A percentile compares a stretch with the other conserved stretches of the same genome.
Conservation (phyloP, 805 yeast species). For the Brettanomyces bruxellensis region DNA sequence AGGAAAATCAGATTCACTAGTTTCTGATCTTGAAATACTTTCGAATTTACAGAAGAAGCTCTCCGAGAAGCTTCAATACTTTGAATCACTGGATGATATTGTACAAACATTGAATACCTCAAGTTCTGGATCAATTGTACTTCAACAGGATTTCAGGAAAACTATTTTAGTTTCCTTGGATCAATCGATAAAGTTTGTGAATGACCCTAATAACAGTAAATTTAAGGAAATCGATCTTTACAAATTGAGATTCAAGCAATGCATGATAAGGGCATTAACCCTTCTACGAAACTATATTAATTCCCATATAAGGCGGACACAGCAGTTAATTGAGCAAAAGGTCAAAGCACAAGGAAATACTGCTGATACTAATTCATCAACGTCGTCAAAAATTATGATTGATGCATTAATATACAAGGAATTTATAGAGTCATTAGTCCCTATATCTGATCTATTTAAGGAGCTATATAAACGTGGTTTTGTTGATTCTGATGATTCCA, state of each 20-base stretch:
- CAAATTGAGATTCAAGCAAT: slow-evolving; percentile 66
- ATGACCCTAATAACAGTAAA: slow-evolving; percentile 34
- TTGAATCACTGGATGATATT: slow-evolving; percentile 63
- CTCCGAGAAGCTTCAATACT: slow-evolving; percentile 42
- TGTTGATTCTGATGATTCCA: slow-evolving; percentile 11
- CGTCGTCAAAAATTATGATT: slow-evolving; percentile 31
- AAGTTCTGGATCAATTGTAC: slow-evolving; percentile 56
- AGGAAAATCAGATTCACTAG: slow-evolving; percentile 39
- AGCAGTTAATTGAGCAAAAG: slow-evolving; percentile 14
- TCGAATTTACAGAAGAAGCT: slow-evolving; percentile 35
- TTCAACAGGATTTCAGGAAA: slow-evolving; percentile 43
- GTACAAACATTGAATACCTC: slow-evolving; percentile 61
- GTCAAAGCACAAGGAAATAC: slow-evolving; percentile 8
- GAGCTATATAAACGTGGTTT: slow-evolving; percentile 21
- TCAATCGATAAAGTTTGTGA: slow-evolving; percentile 52
- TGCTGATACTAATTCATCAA: slow-evolving; percentile 6
- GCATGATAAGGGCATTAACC: slow-evolving; percentile 73
- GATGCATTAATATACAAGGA: slow-evolving; percentile 62
- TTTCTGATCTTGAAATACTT: slow-evolving; percentile 36
- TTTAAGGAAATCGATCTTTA: slow-evolving; percentile 66
- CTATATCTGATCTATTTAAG: slow-evolving; percentile 13
- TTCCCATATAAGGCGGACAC: slow-evolving; percentile 30
- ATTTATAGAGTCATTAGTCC: slow-evolving; percentile 32
- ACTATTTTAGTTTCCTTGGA: slow-evolving; percentile 52
- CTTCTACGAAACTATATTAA: slow-evolving; percentile 61